These are phyloP conservation scores for Yamadazyma dendronema DNA, from an alignment of 1,139 yeast genomes.

Conservation along the genomic window DNA sequence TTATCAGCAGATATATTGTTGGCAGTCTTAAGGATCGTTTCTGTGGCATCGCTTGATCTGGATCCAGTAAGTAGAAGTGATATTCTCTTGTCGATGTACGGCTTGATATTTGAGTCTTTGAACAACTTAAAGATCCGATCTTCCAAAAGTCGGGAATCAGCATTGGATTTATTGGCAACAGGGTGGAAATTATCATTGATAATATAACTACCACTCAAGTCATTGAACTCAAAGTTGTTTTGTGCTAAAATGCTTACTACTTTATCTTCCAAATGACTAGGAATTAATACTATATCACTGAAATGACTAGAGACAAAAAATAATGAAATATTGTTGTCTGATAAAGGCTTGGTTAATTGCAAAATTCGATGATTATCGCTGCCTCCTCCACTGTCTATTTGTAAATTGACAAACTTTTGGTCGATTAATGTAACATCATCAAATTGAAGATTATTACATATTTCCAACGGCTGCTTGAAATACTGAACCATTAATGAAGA, in stretches of 20 bases:
- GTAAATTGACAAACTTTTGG: slow-evolving; percentile 51
- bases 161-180: background rate
- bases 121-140: slow-evolving; percentile 42
- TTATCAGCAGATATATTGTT: slow-evolving; percentile 26
- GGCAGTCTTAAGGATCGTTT: slow-evolving; percentile 38
- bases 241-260: slow-evolving; percentile 46
- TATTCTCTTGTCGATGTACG: slow-evolving; percentile 39
- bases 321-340: slow-evolving; percentile 55
- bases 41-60: slow-evolving; percentile 46
- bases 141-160: slow-evolving; percentile 18
- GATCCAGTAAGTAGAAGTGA: slow-evolving; percentile 62
- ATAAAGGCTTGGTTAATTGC: slow-evolving; percentile 59
- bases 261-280: slow-evolving; percentile 40
- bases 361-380: slow-evolving; percentile 55
- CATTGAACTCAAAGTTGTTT: slow-evolving; percentile 45
- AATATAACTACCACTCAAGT: slow-evolving; percentile 35
- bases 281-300: slow-evolving; percentile 65
- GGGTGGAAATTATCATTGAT: slow-evolving; percentile 7
- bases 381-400: slow-evolving; percentile 62
- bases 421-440: slow-evolving; percentile 42
- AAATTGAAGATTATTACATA: slow-evolving; percentile 26
- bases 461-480: slow-evolving; percentile 35
- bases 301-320: slow-evolving; percentile 67
- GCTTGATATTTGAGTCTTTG: slow-evolving; percentile 38
- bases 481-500: slow-evolving; percentile 30